phyloP scores from a whole-genome alignment of 106 monocot species.

The Chionographis japonica region DNA sequence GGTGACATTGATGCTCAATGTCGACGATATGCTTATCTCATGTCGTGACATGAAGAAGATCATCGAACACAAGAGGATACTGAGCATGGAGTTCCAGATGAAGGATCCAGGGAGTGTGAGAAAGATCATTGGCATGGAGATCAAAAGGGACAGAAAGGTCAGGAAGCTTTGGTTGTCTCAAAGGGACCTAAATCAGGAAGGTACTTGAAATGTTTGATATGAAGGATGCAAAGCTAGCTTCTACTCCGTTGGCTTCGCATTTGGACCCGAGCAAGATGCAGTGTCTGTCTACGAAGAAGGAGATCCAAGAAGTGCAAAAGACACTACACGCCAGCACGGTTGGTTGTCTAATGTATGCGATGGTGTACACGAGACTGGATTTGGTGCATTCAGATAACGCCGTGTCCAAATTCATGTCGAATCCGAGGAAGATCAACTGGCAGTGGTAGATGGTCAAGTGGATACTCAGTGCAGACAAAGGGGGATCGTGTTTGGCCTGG shows the following conservation, averaged over 20 bases:
- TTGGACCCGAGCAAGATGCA: neutral
- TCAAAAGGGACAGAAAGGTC: neutral
- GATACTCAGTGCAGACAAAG: neutral
- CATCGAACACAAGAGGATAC: too few relatives aligned
- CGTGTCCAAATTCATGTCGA: conserved; percentile 5
- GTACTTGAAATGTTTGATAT: neutral
- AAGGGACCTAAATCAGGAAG: conserved; percentile 5
- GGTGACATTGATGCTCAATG: neutral
- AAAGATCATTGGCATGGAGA: conserved; percentile 1
- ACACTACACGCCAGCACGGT: neutral
- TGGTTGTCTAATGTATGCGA: conserved; percentile 5
- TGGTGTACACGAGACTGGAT: neutral
- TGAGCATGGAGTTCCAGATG: conserved; percentile 2
- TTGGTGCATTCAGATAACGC: neutral
- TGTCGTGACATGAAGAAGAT: neutral
- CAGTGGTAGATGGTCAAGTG: neutral
- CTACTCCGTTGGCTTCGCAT: neutral
- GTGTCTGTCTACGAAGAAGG: neutral
- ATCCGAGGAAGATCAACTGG: conserved; percentile 3
- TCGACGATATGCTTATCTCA: conserved; percentile 4
- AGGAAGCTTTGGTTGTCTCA: neutral
- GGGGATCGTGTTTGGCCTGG: neutral
- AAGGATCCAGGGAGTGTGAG: conserved; percentile 1
- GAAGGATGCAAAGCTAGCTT: neutral
- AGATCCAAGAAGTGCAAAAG: neutral